Conservation (phyloP, 2,329 filamentous ascomycete species). For the Xylaria sp. region DNA sequence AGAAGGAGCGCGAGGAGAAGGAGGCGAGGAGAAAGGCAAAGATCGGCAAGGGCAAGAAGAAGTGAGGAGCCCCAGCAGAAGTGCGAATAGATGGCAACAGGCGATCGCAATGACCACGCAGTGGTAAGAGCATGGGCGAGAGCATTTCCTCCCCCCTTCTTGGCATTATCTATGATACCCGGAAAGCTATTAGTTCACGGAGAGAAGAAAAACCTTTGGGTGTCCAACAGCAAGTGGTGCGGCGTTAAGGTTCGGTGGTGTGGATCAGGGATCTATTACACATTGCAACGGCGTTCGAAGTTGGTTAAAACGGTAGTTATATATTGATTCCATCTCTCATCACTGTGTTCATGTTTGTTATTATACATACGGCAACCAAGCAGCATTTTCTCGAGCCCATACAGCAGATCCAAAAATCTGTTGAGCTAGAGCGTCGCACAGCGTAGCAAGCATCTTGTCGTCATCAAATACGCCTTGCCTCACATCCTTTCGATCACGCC, state of each 20-base stretch:
- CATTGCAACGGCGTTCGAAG: conserved; percentile 18
- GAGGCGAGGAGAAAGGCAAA: conserved; percentile 27
- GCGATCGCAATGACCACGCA: neutral
- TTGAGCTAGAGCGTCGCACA: conserved; percentile 12
- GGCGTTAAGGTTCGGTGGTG: conserved; percentile 19
- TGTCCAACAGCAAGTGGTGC: conserved; percentile 7
- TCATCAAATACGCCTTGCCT: conserved; percentile 17
- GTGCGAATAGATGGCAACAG: neutral
- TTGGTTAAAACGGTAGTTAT: conserved; percentile 25
- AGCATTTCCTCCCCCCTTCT: neutral
- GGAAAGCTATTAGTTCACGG: conserved; percentile 16
- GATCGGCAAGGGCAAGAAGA: conserved; percentile 38
- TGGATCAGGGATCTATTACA: conserved; percentile 4
- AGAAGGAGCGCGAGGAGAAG: conserved; percentile 49
- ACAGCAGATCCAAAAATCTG: conserved; percentile 31
- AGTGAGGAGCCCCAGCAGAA: conserved; percentile 14
- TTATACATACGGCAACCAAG: conserved; percentile 33
- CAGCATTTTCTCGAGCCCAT: conserved; percentile 4
- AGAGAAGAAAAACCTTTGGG: neutral
- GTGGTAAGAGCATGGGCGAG: neutral
- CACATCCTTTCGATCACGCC: conserved; percentile 1
- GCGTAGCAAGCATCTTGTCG: conserved; percentile 20
- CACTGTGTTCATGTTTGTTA: conserved; percentile 25
- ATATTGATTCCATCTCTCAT: conserved; percentile 26
- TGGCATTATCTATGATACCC: conserved; percentile 23